Conservation (phyloP, 2,329 filamentous ascomycete species). For the Aspergillus sp. region DNA sequence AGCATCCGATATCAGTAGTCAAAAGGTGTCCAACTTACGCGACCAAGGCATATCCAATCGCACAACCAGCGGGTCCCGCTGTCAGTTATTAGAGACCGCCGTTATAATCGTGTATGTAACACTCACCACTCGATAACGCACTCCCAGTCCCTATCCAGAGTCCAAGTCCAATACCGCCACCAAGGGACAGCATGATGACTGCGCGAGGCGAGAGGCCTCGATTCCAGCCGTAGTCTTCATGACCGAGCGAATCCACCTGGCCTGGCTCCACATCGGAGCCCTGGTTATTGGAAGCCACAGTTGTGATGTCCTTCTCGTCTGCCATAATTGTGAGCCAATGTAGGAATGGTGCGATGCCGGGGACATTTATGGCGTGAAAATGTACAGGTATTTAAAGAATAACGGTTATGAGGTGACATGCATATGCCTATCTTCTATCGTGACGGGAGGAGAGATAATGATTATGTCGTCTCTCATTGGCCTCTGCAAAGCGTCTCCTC, state of each 20-base stretch:
- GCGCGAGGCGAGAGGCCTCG: conserved; percentile 1
- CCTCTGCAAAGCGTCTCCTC: neutral
- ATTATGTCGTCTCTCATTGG: too few species aligned
- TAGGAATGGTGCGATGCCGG: neutral
- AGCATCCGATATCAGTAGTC: neutral
- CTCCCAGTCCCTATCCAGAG: conserved; percentile 39
- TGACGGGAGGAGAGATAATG: too few species aligned
- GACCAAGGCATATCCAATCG: conserved; percentile 32
- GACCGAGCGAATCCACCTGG: neutral
- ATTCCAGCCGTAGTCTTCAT: neutral
- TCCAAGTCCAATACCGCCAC: neutral
- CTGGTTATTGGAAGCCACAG: neutral
- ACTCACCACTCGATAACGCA: conserved; percentile 31
- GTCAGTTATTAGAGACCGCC: neutral
- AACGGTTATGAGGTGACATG: neutral
- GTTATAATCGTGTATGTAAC: neutral
- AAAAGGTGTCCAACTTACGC: conserved; percentile 19
- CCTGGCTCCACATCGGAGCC: neutral
- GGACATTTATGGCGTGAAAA: neutral
- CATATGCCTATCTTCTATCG: too few species aligned
- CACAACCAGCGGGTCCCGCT: conserved; percentile 34
- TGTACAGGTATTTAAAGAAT: neutral
- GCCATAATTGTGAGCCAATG: neutral
- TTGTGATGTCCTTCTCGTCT: neutral
- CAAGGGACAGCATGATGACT: conserved; percentile 3